These are phyloP conservation scores for Globisporangium middletonii DNA, from an alignment of 352 stramenopile genomes.

Conservation along the genomic window DNA sequence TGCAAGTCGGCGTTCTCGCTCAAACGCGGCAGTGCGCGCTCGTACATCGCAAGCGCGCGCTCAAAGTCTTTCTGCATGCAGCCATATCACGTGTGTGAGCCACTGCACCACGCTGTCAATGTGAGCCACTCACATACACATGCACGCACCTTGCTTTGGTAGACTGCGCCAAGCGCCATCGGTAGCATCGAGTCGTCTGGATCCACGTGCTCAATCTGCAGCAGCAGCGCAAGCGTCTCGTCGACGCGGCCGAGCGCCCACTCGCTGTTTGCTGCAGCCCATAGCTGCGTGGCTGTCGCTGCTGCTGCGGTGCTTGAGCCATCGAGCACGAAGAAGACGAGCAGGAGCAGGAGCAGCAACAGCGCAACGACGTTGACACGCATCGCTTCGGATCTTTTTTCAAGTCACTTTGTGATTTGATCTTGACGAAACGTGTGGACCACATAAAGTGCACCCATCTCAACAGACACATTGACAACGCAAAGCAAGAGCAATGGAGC, in stretches of 20 bases:
- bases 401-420: too few relatives aligned
- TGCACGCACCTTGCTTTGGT: conserved; percentile 16
- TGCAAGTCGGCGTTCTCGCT: conserved; percentile 16
- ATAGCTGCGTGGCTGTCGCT: conserved; percentile 15
- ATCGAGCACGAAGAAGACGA: neutral
- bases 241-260: conserved; percentile 20
- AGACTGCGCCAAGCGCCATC: conserved; percentile 24
- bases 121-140: neutral
- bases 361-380: neutral
- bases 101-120: neutral
- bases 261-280: conserved; percentile 18
- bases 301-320: too few relatives aligned
- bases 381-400: neutral
- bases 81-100: neutral
- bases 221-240: conserved; percentile 21
- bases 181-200: conserved; percentile 17
- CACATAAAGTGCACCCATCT: too few relatives aligned
- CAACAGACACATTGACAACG: too few relatives aligned
- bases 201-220: conserved; percentile 19
- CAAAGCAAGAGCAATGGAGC: conserved; percentile 3
- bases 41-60: conserved; percentile 18
- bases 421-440: too few relatives aligned
- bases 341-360: neutral
- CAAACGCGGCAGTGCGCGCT: conserved; percentile 10
- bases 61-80: conserved; percentile 17